These are phyloP conservation scores for Kodamaea derodonti DNA, from an alignment of 1,139 yeast species.

Conservation along the genomic window DNA sequence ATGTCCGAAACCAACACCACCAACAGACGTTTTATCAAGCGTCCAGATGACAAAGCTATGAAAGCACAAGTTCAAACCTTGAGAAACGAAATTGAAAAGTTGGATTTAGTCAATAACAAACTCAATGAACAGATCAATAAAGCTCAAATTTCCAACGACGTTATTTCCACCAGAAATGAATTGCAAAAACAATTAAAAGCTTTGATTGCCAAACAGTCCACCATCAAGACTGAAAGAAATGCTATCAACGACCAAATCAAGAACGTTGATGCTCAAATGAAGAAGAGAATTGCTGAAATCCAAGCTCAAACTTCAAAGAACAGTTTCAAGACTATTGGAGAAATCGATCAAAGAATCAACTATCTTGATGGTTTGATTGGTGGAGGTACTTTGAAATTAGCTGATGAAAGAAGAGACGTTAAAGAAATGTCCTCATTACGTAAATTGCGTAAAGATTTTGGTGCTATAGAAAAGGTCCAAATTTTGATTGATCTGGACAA, in stretches of 20 bases:
- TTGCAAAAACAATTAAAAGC: constrained; percentile 64
- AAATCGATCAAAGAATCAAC: constrained; percentile 70
- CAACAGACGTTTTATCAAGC: constrained; percentile 56
- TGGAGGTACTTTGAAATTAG: constrained; percentile 78
- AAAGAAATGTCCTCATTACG: constrained; percentile 84
- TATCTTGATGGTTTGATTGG: constrained; percentile 73
- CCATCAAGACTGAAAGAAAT: constrained; percentile 67
- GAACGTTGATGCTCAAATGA: constrained; percentile 64
- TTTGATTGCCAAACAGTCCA: constrained; percentile 63
- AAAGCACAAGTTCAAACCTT: constrained; percentile 59
- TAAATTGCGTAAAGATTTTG: constrained; percentile 78
- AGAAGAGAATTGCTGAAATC: constrained; percentile 75
- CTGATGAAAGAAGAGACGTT: constrained; percentile 83
- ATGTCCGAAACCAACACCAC: constrained; percentile 5
- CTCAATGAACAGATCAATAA: constrained; percentile 42
- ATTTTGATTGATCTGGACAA: constrained; percentile 77
- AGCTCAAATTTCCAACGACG: constrained; percentile 39
- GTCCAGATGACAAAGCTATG: constrained; percentile 67
- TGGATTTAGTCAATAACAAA: constrained; percentile 50
- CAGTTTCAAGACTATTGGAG: constrained; percentile 68
- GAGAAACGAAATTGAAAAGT: constrained; percentile 65
- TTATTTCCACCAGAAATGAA: constrained; percentile 54
- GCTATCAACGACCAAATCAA: constrained; percentile 70
- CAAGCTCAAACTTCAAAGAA: constrained; percentile 67
- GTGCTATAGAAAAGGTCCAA: constrained; percentile 70